Conservation (phyloP, 2,329 filamentous ascomycete genomes). For the Fusarium setosum region DNA sequence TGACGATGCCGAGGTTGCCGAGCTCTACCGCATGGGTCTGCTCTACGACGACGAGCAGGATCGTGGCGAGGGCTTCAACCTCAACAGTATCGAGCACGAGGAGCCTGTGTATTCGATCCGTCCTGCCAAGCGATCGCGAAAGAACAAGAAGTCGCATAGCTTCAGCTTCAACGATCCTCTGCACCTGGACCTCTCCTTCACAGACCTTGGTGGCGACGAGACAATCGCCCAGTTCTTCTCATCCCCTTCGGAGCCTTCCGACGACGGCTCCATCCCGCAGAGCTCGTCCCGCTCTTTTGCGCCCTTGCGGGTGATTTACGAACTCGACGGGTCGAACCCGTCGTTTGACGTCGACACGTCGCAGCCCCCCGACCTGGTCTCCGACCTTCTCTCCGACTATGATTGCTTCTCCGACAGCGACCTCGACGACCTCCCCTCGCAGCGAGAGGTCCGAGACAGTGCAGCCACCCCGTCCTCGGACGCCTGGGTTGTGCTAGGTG, state of each 20-base stretch:
- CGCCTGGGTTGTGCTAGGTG: conserved; percentile 57
- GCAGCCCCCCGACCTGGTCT: conserved; percentile 50
- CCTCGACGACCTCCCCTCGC: conserved; percentile 45
- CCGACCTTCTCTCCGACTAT: conserved; percentile 50
- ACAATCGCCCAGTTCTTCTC: conserved; percentile 52
- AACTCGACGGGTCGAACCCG: conserved; percentile 47
- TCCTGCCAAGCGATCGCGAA: conserved; percentile 48
- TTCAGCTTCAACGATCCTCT: conserved; percentile 43
- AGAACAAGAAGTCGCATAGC: conserved; percentile 35
- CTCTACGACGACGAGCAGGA: conserved; percentile 57
- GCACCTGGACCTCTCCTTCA: conserved; percentile 55
- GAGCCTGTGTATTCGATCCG: conserved; percentile 54
- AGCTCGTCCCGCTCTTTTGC: conserved; percentile 37
- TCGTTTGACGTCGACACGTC: conserved; percentile 50
- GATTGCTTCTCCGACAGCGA: conserved; percentile 52
- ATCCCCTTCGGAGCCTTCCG: conserved; percentile 20
- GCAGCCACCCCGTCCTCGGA: conserved; percentile 45
- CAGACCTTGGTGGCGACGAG: conserved; percentile 54
- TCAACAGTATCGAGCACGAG: conserved; percentile 53
- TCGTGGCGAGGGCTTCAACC: conserved; percentile 48
- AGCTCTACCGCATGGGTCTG: conserved; percentile 58
- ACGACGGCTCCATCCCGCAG: conserved; percentile 26
- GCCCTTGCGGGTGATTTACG: conserved; percentile 55
- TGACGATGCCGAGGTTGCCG: conserved; percentile 51
- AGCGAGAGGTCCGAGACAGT: conserved; percentile 46